phyloP scores from a whole-genome alignment of 306 rosid genomes.

The Rubus idaeus region DNA sequence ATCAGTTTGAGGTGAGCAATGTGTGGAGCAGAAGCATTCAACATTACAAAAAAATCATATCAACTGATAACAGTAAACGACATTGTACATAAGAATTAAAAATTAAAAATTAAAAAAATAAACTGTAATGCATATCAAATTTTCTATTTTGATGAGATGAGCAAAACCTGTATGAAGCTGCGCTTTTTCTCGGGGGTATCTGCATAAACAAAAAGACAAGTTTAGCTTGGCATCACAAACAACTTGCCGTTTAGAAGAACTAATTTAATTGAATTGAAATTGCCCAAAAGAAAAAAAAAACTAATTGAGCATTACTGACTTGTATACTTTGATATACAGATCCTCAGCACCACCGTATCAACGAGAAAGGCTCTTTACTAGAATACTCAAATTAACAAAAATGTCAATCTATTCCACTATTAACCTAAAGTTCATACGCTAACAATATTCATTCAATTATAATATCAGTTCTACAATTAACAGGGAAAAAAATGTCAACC shows the following conservation, averaged over 20 bases:
- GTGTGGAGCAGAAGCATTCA: background rate
- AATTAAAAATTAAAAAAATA: background rate
- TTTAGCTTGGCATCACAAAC: slow-evolving; percentile 19
- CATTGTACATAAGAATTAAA: background rate
- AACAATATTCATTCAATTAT: background rate
- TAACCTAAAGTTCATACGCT: background rate
- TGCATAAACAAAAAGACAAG: slow-evolving; percentile 44
- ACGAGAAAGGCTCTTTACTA: background rate
- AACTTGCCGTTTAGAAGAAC: background rate
- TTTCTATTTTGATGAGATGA: background rate
- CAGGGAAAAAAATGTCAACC: background rate
- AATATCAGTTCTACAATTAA: background rate
- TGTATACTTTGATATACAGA: background rate
- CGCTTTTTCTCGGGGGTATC: slow-evolving; percentile 96
- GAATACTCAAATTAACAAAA: no score
- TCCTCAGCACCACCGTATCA: background rate
- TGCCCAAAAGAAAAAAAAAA: no score
- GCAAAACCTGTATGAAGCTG: slow-evolving; percentile 91
- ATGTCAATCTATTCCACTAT: no score
- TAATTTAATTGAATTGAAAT: background rate
- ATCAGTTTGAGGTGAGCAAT: background rate
- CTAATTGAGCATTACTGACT: background rate
- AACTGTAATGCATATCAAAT: background rate
- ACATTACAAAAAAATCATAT: background rate
- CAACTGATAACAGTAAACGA: background rate